Percentiles rank a stretch among this genome's conserved stretches.
phyloP scores from a whole-genome alignment of 257 asterid genomes.

The Misopates orontium region DNA sequence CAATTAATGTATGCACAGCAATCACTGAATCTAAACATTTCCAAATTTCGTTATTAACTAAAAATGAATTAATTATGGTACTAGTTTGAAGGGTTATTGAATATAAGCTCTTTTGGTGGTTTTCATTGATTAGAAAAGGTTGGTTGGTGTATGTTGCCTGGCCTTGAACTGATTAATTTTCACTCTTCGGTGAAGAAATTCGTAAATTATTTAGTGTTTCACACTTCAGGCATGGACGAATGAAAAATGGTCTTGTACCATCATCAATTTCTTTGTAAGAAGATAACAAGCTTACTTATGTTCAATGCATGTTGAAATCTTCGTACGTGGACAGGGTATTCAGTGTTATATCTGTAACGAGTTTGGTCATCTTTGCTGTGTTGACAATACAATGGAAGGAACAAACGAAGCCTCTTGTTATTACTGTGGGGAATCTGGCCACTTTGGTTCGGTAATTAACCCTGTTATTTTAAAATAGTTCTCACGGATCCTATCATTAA shows the following conservation, averaged over 20 bases:
- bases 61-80: not conserved
- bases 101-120: no score
- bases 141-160: no score
- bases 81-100: not conserved
- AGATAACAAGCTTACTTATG: constrained; percentile 9
- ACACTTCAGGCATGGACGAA: no score
- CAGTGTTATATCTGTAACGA: constrained; percentile 45
- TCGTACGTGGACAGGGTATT: constrained; percentile 37
- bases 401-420: constrained; percentile 42
- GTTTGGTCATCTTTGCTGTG: constrained; percentile 55
- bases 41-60: not conserved
- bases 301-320: constrained; percentile 16
- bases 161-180: not conserved
- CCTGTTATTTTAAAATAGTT: no score
- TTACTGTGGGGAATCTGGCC: constrained; percentile 48
- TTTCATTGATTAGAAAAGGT: no score
- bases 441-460: constrained; percentile 42
- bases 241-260: not conserved
- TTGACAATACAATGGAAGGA: constrained; percentile 29
- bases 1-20: not conserved
- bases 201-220: not conserved
- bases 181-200: not conserved
- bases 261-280: constrained; percentile 2
- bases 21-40: not conserved
- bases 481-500: not conserved